Percentiles rank a stretch among this genome's conserved stretches.
phyloP scores from a whole-genome alignment of 345 rosid genomes.

The Hevea brasiliensis region DNA sequence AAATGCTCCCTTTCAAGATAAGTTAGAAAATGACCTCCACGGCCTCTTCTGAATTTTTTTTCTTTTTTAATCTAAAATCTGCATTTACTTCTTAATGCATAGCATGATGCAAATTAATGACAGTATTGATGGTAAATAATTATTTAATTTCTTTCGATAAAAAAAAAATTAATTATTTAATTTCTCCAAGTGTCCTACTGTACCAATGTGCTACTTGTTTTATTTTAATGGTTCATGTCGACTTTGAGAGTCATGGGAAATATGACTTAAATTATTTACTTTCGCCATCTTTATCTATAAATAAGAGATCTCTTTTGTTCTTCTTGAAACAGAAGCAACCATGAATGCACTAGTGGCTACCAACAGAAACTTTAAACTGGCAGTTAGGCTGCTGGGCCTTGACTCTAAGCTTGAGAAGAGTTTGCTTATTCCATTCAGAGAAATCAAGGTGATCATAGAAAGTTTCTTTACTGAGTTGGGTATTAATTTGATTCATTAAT shows the following conservation, averaged over 20 bases:
- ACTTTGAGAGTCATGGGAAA: slow-evolving; percentile 3
- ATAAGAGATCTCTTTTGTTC: not conserved
- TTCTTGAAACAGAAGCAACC: slow-evolving; percentile 26
- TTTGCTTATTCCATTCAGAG: slow-evolving; percentile 93
- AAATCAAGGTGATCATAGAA: slow-evolving; percentile 66
- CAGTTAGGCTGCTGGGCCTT: slow-evolving; percentile 82
- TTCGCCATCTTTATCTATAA: slow-evolving; percentile 12
- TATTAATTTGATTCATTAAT: not conserved
- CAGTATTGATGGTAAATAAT: too few species aligned
- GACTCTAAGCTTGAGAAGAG: slow-evolving; percentile 97
- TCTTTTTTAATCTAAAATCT: too few species aligned
- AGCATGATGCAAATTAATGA: too few species aligned
- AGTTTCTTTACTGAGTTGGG: not conserved
- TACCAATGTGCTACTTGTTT: too few species aligned
- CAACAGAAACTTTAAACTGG: slow-evolving; percentile 89
- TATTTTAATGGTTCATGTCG: too few species aligned
- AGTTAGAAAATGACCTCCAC: too few species aligned
- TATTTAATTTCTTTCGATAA: too few species aligned
- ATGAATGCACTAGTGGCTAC: slow-evolving; percentile 99
- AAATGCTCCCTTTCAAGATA: too few species aligned
- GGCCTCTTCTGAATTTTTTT: too few species aligned
- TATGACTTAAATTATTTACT: slow-evolving; percentile 18
- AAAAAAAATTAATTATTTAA: too few species aligned
- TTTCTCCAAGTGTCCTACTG: too few species aligned
- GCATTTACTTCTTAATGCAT: too few species aligned